Evolutionary conservation across 1,284 basidiomycete genomes (phyloP).

Genomic region (Rhodofomes roseus): DNA sequence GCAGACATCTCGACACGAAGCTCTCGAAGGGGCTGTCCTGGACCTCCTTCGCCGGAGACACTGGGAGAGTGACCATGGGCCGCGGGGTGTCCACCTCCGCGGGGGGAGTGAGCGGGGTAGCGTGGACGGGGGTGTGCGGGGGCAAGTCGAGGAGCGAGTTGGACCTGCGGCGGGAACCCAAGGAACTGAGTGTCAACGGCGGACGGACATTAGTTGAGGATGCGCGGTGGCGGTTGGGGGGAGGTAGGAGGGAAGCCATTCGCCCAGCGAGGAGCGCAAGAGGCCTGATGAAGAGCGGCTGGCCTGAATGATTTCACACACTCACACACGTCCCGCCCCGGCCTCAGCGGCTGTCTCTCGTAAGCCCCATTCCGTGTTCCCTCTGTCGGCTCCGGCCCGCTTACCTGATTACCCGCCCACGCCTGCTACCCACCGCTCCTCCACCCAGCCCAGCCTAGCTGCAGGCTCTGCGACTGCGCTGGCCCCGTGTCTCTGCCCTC

Average conservation of each 20-base stretch:
- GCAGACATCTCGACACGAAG: slow-evolving; percentile 45
- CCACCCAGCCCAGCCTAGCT: background rate
- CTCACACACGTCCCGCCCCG: background rate
- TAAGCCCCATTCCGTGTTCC: background rate
- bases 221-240: slow-evolving; percentile 46
- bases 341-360: slow-evolving; percentile 1
- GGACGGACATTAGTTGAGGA: slow-evolving; percentile 60
- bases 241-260: slow-evolving; percentile 32
- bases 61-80: slow-evolving; percentile 15
- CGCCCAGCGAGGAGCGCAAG: slow-evolving; percentile 12
- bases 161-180: slow-evolving; percentile 48
- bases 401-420: background rate
- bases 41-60: slow-evolving; percentile 6
- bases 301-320: slow-evolving; percentile 2
- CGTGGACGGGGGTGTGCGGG: slow-evolving; percentile 23
- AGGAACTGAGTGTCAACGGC: slow-evolving; percentile 46
- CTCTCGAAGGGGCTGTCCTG: slow-evolving; percentile 23
- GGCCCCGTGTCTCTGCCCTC: too few species aligned
- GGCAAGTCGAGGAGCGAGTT: slow-evolving; percentile 35
- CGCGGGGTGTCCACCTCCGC: slow-evolving; percentile 14
- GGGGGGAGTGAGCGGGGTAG: slow-evolving; percentile 22
- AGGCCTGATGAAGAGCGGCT: slow-evolving; percentile 12
- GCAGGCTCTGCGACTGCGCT: too few species aligned
- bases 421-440: background rate
- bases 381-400: slow-evolving; percentile 2